Evolutionary conservation across 1,284 basidiomycete species (phyloP).

Genomic region (Puccinia brachypodii): DNA sequence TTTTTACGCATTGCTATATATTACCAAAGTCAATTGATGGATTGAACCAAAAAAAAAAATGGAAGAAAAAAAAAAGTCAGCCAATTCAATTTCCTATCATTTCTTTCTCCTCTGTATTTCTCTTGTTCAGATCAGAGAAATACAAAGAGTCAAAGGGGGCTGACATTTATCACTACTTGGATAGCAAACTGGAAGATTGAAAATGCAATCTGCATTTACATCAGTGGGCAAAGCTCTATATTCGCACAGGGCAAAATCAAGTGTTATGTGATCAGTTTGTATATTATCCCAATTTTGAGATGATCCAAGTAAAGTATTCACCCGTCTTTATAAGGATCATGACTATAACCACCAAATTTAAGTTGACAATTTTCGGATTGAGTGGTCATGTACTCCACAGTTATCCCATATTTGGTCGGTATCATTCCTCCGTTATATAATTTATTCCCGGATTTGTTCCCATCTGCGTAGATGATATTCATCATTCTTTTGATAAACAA

Average conservation of each 20-base stretch:
- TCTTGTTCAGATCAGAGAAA: no score
- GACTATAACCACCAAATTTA: conserved; percentile 27
- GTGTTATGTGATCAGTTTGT: not conserved
- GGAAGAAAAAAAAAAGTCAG: no score
- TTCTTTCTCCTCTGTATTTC: no score
- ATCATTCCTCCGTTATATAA: conserved; percentile 26
- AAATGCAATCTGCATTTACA: conserved; percentile 31
- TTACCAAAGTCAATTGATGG: not conserved
- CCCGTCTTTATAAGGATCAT: conserved; percentile 31
- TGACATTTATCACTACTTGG: not conserved
- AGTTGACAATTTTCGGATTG: conserved; percentile 33
- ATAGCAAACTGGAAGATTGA: conserved; percentile 29
- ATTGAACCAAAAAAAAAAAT: no score
- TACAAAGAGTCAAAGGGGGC: no score
- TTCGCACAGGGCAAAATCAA: not conserved
- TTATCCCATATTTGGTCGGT: conserved; percentile 10
- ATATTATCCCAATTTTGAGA: not conserved
- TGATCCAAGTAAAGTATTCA: conserved; percentile 2
- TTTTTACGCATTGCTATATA: not conserved
- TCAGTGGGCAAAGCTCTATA: not conserved
- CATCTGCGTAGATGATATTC: conserved; percentile 19
- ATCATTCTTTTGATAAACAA: not conserved
- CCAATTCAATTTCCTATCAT: no score
- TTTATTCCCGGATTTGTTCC: conserved; percentile 14
- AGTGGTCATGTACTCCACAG: conserved; percentile 35